These are phyloP conservation scores for Saposhnikovia divaricata DNA, from an alignment of 129 eudicot species.

Conservation along the genomic window DNA sequence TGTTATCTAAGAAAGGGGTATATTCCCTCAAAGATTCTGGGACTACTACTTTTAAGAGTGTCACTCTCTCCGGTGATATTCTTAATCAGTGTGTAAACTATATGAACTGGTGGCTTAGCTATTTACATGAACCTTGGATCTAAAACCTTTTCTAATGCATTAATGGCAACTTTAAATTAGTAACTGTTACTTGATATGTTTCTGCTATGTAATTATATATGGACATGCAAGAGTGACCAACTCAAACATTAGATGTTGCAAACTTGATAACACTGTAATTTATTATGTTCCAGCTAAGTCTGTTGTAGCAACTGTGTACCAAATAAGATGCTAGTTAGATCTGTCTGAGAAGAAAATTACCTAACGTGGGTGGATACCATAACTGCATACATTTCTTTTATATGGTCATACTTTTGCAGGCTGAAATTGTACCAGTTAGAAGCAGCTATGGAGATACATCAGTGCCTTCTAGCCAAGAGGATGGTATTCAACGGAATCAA, in stretches of 20 bases:
- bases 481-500: slow-evolving; percentile 19
- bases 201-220: neutral
- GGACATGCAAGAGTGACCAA: neutral
- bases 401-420: slow-evolving; percentile 21
- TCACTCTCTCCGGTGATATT: too few relatives aligned
- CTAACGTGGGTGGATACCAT: neutral
- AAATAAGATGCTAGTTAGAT: neutral
- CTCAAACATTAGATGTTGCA: neutral
- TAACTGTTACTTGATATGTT: neutral
- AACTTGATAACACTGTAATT: neutral
- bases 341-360: neutral
- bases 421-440: slow-evolving; percentile 16
- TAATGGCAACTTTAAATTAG: neutral
- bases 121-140: neutral
- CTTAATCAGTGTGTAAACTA: neutral
- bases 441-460: slow-evolving; percentile 27
- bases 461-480: slow-evolving; percentile 22
- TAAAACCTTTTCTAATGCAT: neutral
- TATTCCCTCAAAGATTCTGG: neutral
- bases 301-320: neutral
- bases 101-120: neutral
- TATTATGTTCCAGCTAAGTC: neutral
- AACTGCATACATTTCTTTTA: neutral
- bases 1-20: too few relatives aligned
- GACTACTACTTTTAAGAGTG: too few relatives aligned